phyloP scores from a whole-genome alignment of 148 eudicot genomes.

The Cornus suecica region DNA sequence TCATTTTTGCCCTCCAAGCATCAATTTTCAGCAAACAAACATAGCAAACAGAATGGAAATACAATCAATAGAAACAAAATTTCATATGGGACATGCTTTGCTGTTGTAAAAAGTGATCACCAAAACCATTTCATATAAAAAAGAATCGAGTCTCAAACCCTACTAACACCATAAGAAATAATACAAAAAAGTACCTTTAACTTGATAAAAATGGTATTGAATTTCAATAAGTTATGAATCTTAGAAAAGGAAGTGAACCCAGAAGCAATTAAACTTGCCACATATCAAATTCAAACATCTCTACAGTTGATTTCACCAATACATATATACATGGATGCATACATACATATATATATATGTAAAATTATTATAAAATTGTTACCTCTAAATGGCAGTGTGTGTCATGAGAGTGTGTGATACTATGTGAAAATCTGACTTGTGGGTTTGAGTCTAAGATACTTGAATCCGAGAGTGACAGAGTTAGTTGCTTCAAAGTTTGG shows the following conservation, averaged over 20 bases:
- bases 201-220: too few species aligned
- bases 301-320: background rate
- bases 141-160: background rate
- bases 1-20: background rate
- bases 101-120: background rate
- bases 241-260: background rate
- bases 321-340: too few species aligned
- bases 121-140: background rate
- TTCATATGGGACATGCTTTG: background rate
- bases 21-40: conserved; percentile 4
- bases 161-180: too few species aligned
- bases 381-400: conserved; percentile 6
- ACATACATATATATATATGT: background rate
- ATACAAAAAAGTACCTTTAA: too few species aligned
- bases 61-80: background rate
- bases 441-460: background rate
- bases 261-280: background rate
- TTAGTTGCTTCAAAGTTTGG: conserved; percentile 5
- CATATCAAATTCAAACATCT: background rate
- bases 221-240: background rate
- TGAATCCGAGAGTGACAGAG: background rate
- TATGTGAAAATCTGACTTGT: background rate
- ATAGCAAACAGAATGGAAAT: background rate
- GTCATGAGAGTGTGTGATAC: background rate
- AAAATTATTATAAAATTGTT: background rate